These are phyloP conservation scores for Umbelopsis ramanniana DNA, from an alignment of 192 early-diverging fungal species.

Conservation along the genomic window DNA sequence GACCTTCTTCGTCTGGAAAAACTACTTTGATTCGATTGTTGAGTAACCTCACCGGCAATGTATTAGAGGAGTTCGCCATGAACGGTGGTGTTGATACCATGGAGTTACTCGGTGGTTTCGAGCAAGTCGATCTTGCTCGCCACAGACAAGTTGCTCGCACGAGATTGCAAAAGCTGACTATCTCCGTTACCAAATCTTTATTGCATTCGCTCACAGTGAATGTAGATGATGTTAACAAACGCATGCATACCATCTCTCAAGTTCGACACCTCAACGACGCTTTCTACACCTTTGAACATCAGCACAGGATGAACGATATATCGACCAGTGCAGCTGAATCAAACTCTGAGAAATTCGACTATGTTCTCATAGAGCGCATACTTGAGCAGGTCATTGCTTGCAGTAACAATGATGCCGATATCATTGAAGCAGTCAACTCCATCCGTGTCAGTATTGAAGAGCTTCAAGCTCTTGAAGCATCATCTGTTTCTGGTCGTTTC, in stretches of 20 bases:
- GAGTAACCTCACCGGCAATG: constrained; percentile 80
- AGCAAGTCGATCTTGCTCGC: constrained; percentile 89
- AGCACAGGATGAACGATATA: constrained; percentile 29
- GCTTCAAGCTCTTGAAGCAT: constrained; percentile 48
- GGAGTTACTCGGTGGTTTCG: constrained; percentile 96
- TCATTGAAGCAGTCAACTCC: neutral
- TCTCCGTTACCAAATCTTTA: constrained; percentile 26
- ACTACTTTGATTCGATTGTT: constrained; percentile 85
- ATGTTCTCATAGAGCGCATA: constrained; percentile 22
- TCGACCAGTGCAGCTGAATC: neutral
- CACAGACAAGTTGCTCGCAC: constrained; percentile 54
- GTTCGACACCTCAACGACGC: constrained; percentile 41
- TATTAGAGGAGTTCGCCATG: constrained; percentile 93
- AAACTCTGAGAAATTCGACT: constrained; percentile 31
- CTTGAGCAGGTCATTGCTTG: constrained; percentile 26
- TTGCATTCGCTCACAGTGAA: constrained; percentile 22
- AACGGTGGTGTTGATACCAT: constrained; percentile 93
- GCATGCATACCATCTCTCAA: constrained; percentile 23
- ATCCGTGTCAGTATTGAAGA: constrained; percentile 8
- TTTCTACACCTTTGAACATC: constrained; percentile 41
- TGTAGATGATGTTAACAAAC: constrained; percentile 4
- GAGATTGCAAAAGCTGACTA: constrained; percentile 24
- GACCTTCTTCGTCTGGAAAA: constrained; percentile 85
- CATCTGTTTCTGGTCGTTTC: constrained; percentile 77
- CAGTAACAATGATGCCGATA: constrained; percentile 17